These are phyloP conservation scores for Diaporthe velutina DNA, from an alignment of 2,329 filamentous ascomycete species.

Conservation along the genomic window DNA sequence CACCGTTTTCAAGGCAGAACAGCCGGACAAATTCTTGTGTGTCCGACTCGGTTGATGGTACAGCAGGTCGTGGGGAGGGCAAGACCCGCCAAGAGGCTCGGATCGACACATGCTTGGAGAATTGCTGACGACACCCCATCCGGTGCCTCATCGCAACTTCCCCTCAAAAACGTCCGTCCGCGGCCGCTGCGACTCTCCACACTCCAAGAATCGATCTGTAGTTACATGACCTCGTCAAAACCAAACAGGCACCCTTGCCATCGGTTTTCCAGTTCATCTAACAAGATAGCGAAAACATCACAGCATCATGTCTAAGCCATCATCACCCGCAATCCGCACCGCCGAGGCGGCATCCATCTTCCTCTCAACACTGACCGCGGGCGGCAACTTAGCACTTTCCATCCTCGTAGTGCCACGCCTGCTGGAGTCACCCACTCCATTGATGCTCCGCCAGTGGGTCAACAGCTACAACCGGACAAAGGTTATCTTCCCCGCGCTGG, in stretches of 20 bases:
- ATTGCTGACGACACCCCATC: neutral
- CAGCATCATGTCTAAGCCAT: neutral
- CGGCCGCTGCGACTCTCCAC: neutral
- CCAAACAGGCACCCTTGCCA: neutral
- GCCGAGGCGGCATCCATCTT: constrained; percentile 66
- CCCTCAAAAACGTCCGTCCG: constrained; percentile 10
- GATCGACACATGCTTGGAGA: neutral
- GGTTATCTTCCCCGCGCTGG: constrained; percentile 53
- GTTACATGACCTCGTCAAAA: neutral
- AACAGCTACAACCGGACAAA: constrained; percentile 56
- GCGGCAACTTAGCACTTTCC: constrained; percentile 55
- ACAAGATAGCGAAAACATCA: neutral
- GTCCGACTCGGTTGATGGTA: neutral
- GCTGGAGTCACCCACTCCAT: constrained; percentile 65
- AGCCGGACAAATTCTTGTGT: neutral
- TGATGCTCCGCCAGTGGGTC: constrained; percentile 69
- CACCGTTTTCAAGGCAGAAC: neutral
- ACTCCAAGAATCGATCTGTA: neutral
- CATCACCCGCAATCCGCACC: constrained; percentile 51
- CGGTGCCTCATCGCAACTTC: constrained; percentile 19
- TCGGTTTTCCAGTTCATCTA: neutral
- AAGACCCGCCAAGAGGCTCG: neutral
- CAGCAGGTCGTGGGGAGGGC: neutral
- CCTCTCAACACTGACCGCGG: constrained; percentile 58
- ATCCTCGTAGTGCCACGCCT: constrained; percentile 63